A percentile compares a stretch with the other conserved stretches of the same genome.
These are phyloP conservation scores for Trametes polyzona DNA, from an alignment of 1,284 basidiomycete species.

Conservation along the genomic window DNA sequence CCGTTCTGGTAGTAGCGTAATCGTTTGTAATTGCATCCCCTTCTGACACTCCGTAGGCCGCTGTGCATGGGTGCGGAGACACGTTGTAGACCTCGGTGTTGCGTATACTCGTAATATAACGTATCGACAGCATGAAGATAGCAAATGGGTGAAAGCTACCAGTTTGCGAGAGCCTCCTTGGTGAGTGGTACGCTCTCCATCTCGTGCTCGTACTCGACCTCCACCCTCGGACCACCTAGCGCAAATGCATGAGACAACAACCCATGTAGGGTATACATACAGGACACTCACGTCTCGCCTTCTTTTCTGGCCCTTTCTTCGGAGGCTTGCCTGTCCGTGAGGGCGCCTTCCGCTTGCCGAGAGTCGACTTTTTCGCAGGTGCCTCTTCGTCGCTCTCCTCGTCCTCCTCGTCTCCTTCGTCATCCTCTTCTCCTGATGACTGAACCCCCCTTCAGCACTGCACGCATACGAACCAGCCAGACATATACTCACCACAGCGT, in stretches of 20 bases:
- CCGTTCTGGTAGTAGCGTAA: constrained; percentile 5
- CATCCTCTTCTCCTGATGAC: constrained; percentile 36
- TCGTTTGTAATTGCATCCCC: constrained; percentile 4
- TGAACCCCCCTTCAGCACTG: neutral
- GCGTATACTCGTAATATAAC: neutral
- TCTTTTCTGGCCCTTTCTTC: constrained; percentile 58
- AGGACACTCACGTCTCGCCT: constrained; percentile 55
- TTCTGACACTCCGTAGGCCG: neutral
- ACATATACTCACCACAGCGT: constrained; percentile 52
- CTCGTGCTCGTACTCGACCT: constrained; percentile 95
- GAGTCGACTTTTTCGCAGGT: constrained; percentile 40
- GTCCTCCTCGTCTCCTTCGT: constrained; percentile 37
- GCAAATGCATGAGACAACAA: constrained; percentile 19
- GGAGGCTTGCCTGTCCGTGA: constrained; percentile 44
- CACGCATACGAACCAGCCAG: constrained; percentile 21
- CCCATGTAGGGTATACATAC: constrained; percentile 9
- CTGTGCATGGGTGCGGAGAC: neutral
- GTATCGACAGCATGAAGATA: neutral
- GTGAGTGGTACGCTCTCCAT: constrained; percentile 72
- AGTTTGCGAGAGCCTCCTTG: constrained; percentile 58
- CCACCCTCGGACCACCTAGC: constrained; percentile 78
- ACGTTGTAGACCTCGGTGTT: neutral
- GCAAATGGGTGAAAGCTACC: constrained; percentile 43
- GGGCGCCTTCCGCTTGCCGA: constrained; percentile 72
- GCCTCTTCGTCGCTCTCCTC: constrained; percentile 36